A percentile compares a stretch with the other conserved stretches of the same genome.
These are phyloP conservation scores for Tarenaya hassleriana DNA, from an alignment of 345 rosid species.

Conservation along the genomic window DNA sequence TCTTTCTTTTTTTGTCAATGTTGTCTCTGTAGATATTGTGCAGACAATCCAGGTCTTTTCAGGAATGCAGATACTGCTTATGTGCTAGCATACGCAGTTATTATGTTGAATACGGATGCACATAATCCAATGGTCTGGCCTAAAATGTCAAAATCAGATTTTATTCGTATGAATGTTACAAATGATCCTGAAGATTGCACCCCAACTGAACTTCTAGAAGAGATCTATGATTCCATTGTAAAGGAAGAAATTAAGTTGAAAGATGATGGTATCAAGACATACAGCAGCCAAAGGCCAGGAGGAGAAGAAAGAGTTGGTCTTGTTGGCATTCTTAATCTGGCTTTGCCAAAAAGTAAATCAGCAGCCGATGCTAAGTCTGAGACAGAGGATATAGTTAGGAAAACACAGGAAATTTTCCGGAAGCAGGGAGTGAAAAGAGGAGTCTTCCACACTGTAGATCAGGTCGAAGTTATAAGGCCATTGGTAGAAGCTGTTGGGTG, in stretches of 20 bases:
- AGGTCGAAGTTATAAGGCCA: constrained; percentile 78
- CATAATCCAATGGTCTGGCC: constrained; percentile 97
- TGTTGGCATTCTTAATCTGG: constrained; percentile 80
- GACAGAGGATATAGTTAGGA: constrained; percentile 80
- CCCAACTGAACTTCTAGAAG: constrained; percentile 78
- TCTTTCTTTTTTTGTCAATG: constrained; percentile 23
- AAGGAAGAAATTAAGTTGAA: constrained; percentile 93
- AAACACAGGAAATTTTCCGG: constrained; percentile 86
- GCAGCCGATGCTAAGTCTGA: constrained; percentile 71
- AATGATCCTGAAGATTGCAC: constrained; percentile 76
- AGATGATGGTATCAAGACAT: constrained; percentile 58
- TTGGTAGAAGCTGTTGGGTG: constrained; percentile 99
- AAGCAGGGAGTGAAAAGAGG: constrained; percentile 85
- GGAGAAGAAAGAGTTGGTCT: constrained; percentile 89
- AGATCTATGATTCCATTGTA: constrained; percentile 90
- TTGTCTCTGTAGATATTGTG: constrained; percentile 65
- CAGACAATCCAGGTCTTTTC: constrained; percentile 90
- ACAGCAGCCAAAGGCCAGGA: constrained; percentile 63
- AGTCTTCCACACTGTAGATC: constrained; percentile 67
- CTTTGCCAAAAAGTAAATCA: constrained; percentile 69
- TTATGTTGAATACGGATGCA: constrained; percentile 95
- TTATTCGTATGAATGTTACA: constrained; percentile 73
- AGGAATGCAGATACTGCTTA: constrained; percentile 98
- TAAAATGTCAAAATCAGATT: constrained; percentile 94
- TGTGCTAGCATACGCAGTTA: constrained; percentile 98